A percentile compares a stretch with the other conserved stretches of the same genome.
Conservation (phyloP, 2,329 filamentous ascomycete species). For the Neofusicoccum kwambonambiense region DNA sequence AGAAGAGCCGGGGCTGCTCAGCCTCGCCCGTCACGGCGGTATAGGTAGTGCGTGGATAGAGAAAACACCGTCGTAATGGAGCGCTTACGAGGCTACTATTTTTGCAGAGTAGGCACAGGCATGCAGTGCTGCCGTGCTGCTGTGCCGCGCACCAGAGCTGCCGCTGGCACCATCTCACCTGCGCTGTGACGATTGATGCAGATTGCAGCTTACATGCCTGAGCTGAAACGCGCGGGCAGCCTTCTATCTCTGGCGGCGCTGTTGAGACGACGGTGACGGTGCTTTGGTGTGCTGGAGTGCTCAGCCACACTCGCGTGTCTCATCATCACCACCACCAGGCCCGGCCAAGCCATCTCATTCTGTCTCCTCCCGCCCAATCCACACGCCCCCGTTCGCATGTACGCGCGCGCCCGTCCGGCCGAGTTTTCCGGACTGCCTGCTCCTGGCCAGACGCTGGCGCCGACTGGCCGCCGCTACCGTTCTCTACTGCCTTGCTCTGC, state of each 20-base stretch:
- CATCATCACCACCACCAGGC: not conserved
- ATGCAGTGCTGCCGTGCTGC: not conserved
- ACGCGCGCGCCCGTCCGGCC: not conserved
- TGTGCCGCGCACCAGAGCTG: not conserved
- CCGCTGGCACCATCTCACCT: not conserved
- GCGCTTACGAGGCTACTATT: slow-evolving; percentile 9
- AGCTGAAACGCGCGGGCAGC: not conserved
- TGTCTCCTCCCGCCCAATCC: not conserved
- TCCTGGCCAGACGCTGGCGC: not conserved
- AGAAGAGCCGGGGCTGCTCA: not conserved
- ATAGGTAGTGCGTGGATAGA: not conserved
- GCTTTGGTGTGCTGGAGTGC: not conserved
- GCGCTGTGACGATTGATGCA: not conserved
- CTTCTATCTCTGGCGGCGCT: not conserved
- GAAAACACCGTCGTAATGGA: not conserved
- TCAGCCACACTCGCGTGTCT: slow-evolving; percentile 2
- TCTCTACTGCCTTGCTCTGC: no score
- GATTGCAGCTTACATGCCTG: not conserved
- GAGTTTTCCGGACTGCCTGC: not conserved
- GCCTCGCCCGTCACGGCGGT: slow-evolving; percentile 2
- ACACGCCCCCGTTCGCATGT: not conserved
- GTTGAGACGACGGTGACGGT: not conserved
- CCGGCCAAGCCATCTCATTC: not conserved
- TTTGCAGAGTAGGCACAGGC: not conserved
- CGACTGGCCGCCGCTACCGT: not conserved